A percentile compares a stretch with the other conserved stretches of the same genome.
Conservation (phyloP, 2,329 filamentous ascomycete species). For the Alternaria viburni region DNA sequence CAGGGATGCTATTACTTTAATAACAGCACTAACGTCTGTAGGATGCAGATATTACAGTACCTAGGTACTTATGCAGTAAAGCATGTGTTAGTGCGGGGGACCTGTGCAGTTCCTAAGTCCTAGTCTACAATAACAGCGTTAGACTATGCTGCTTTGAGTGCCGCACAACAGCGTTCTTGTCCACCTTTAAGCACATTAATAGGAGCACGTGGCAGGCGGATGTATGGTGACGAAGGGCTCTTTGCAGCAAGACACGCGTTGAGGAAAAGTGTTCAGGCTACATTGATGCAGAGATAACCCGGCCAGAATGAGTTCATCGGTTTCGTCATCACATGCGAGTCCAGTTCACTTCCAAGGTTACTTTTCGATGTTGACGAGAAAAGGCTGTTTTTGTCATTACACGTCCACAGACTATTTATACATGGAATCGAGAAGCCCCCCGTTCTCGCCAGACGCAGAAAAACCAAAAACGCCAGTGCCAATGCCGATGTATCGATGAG, state of each 20-base stretch:
- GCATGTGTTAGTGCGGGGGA: not conserved
- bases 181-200: not conserved
- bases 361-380: not conserved
- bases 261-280: not conserved
- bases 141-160: not conserved
- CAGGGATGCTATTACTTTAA: not conserved
- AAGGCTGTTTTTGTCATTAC: not conserved
- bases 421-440: not conserved
- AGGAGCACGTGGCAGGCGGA: not conserved
- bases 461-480: not conserved
- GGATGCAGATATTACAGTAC: not conserved
- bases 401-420: slow-evolving; percentile 1
- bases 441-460: not conserved
- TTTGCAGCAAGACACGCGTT: not conserved
- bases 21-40: not conserved
- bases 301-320: no score
- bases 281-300: not conserved
- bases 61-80: not conserved
- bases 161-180: not conserved
- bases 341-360: not conserved
- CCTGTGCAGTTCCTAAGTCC: not conserved
- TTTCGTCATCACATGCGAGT: not conserved
- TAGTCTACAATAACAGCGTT: not conserved
- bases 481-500: not conserved
- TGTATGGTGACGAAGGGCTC: not conserved